Evolutionary conservation across 106 monocot genomes (phyloP).

Genomic region (Iris macrosiphon): DNA sequence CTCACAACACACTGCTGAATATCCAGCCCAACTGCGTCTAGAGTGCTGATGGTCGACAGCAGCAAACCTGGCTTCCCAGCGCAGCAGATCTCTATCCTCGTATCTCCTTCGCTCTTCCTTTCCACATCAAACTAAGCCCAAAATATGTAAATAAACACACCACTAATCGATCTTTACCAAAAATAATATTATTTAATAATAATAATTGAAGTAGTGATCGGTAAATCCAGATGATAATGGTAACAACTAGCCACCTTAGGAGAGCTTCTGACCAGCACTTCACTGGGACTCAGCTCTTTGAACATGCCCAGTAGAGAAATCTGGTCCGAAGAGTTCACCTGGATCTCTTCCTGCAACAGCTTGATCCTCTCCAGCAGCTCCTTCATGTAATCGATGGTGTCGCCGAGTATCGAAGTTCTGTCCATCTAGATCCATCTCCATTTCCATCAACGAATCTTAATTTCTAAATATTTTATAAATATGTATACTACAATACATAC

Average conservation of each 20-base stretch:
- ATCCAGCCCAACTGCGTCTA: conserved; percentile 77
- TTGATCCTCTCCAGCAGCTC: conserved; percentile 94
- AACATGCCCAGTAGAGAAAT: conserved; percentile 39
- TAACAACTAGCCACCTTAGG: conserved; percentile 46
- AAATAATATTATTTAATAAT: too few species aligned
- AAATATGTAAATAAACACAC: too few species aligned
- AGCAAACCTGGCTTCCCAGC: conserved; percentile 70
- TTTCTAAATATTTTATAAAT: not conserved
- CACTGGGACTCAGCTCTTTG: conserved; percentile 59
- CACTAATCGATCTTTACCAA: too few species aligned
- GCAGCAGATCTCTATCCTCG: conserved; percentile 83
- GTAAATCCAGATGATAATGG: not conserved
- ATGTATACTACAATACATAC: conserved; percentile 22
- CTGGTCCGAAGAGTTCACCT: conserved; percentile 23
- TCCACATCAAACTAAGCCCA: conserved; percentile 98
- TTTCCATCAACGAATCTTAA: not conserved
- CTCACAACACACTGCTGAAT: conserved; percentile 91
- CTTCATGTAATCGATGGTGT: conserved; percentile 99
- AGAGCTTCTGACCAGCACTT: conserved; percentile 63
- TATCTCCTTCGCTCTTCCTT: conserved; percentile 47
- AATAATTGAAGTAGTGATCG: not conserved
- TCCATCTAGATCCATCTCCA: conserved; percentile 59
- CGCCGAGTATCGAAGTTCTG: conserved; percentile 88
- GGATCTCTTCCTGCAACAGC: conserved; percentile 68
- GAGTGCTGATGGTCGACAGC: conserved; percentile 73